Base-by-base conservation (phyloP, 495 filamentous ascomycete species). In the Jackrogersella multiformis region DNA sequence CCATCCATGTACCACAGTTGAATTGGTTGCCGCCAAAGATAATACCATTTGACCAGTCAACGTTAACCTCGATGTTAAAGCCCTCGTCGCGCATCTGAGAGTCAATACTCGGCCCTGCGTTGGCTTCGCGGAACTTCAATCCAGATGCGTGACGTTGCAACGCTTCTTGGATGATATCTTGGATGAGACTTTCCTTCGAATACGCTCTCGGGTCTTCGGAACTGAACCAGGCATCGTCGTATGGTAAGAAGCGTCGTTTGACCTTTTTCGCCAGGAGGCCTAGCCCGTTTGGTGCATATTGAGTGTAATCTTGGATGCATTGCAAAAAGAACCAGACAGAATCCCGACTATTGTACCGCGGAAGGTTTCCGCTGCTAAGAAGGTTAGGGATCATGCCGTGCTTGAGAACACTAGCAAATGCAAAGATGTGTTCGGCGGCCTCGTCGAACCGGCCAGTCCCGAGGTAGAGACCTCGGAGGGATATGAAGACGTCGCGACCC, bases 1-100 rank as follows among this genome's bases (percentile, higher is more conserved):
- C 96, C 90, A 97, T 96, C 96, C 96, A 99, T 4, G 96, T 99
- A 55, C 96, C 96, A 70, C 96, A 99, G 73, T 99, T 99, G 74
- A 79, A 81, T 74, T 97, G 92, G 67, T 90, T 97, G 34, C 96
- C 96, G 35, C 96, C 96, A 68, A 94, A 96, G 61, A 99, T 89
- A 54, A 99, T 84, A 15, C 96, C 96, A 1, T 90, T 97, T 9
- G 86, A 83, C 96, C 95, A 98, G 73, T 98, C 94, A 10, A 96
- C 91, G 24, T 89, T 87, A 62, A 98, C 87, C 56, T 97, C 87
- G 35, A 95, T 90, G 63, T 96, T 85, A 79, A 99, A 99, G 1
- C 96, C 96, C 68, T 91, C 91, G 13, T 89, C 80, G 69, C 87
- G 93, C 96, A 98, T 99, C 75, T 98, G 94, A 74, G 87, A 87